Percentiles rank a stretch among this genome's conserved stretches.
phyloP scores from a whole-genome alignment of 306 rosid species.

The Dalbergia cultrata region DNA sequence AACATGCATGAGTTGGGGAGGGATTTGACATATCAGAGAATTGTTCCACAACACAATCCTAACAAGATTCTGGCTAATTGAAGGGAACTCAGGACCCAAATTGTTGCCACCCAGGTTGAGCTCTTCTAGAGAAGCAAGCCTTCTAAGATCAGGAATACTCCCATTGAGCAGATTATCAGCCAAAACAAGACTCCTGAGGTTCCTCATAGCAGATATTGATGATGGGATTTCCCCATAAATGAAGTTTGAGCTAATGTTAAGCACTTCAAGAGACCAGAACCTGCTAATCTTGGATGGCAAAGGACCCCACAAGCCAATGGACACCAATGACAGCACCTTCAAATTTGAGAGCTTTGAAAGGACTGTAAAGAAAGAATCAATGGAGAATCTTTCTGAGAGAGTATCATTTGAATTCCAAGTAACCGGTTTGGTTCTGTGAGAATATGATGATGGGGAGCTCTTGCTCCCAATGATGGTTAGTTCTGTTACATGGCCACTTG shows the following conservation, averaged over 20 bases:
- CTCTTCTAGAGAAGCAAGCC: slow-evolving; percentile 62
- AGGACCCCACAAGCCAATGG: slow-evolving; percentile 91
- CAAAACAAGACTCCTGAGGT: slow-evolving; percentile 65
- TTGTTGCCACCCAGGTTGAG: slow-evolving; percentile 65
- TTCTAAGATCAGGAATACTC: slow-evolving; percentile 68
- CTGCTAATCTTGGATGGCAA: slow-evolving; percentile 72
- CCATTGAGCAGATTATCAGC: slow-evolving; percentile 78
- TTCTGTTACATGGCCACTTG: slow-evolving; percentile 63
- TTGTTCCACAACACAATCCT: slow-evolving; percentile 65
- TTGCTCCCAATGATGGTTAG: slow-evolving; percentile 69
- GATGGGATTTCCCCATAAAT: slow-evolving; percentile 68
- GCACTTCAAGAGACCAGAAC: slow-evolving; percentile 63
- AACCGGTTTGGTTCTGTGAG: slow-evolving; percentile 33
- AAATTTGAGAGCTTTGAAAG: slow-evolving; percentile 78
- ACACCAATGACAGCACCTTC: slow-evolving; percentile 68
- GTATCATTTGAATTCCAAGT: slow-evolving; percentile 47
- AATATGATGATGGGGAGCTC: slow-evolving; percentile 46
- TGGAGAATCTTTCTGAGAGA: slow-evolving; percentile 74
- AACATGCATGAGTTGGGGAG: slow-evolving; percentile 48
- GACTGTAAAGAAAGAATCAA: slow-evolving; percentile 69
- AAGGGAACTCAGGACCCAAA: slow-evolving; percentile 74
- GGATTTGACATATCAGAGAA: slow-evolving; percentile 67
- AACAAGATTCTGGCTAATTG: slow-evolving; percentile 58
- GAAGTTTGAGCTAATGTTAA: slow-evolving; percentile 80
- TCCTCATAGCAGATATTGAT: slow-evolving; percentile 58